These are phyloP conservation scores for Eucalyptus cladocalyx DNA, from an alignment of 345 rosid species.

Conservation along the genomic window DNA sequence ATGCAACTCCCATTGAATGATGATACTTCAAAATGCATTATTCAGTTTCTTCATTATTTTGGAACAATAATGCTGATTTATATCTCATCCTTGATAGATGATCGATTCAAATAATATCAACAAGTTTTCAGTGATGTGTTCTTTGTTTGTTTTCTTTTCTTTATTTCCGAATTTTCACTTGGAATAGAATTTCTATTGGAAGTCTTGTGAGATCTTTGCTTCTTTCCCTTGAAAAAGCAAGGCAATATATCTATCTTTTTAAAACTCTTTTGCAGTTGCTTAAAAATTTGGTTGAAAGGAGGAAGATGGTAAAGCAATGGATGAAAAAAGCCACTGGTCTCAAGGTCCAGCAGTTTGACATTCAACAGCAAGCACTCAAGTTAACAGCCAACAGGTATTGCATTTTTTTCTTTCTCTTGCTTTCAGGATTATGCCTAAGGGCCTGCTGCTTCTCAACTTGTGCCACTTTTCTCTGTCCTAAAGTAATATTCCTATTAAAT, in stretches of 20 bases:
- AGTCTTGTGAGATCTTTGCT: neutral
- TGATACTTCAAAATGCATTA: neutral
- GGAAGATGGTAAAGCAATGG: slow-evolving; percentile 77
- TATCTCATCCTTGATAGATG: neutral
- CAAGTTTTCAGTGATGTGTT: neutral
- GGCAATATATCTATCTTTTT: neutral
- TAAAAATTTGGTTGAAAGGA: slow-evolving; percentile 73
- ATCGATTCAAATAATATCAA: neutral
- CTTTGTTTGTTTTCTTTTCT: neutral
- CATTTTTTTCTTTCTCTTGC: neutral
- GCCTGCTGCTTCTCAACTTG: neutral
- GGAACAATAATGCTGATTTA: neutral
- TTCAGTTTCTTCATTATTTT: neutral
- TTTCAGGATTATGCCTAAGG: neutral
- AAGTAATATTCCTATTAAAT: neutral
- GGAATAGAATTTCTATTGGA: neutral
- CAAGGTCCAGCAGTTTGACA: slow-evolving; percentile 78
- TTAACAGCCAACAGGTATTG: slow-evolving; percentile 90
- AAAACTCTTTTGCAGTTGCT: slow-evolving; percentile 50
- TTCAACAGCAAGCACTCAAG: slow-evolving; percentile 96
- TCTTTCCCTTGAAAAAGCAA: neutral
- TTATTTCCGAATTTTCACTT: neutral
- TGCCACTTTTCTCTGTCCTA: neutral
- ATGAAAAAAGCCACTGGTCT: slow-evolving; percentile 82
- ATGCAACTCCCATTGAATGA: neutral